Evolutionary conservation across 352 stramenopile genomes (phyloP).

Genomic region (Pythium insidiosum): DNA sequence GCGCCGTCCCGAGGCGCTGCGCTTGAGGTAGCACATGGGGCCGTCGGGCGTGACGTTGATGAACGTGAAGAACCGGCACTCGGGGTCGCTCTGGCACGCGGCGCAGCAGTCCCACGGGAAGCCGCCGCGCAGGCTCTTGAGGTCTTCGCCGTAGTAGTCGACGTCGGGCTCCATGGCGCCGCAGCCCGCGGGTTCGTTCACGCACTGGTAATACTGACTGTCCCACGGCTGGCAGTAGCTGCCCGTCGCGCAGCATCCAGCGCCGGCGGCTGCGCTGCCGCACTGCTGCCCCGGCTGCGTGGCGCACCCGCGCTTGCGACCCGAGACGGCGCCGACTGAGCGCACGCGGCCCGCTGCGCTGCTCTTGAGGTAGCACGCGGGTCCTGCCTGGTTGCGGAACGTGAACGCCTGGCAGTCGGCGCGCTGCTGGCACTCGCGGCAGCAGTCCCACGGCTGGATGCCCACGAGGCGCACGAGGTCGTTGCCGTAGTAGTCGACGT

Average conservation of each 20-base stretch:
- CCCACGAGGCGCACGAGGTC: constrained; percentile 24
- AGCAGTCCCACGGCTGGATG: constrained; percentile 26
- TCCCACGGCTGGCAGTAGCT: constrained; percentile 47
- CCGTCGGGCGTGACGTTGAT: constrained; percentile 25
- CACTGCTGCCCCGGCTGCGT: constrained; percentile 8
- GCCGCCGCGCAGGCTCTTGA: constrained; percentile 20
- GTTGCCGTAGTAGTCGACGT: constrained; percentile 41
- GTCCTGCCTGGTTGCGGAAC: constrained; percentile 31
- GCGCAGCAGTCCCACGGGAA: constrained; percentile 27
- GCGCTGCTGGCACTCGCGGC: constrained; percentile 17
- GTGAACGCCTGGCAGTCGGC: constrained; percentile 32
- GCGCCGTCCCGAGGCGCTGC: background rate
- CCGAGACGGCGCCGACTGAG: background rate
- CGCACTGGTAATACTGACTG: constrained; percentile 46
- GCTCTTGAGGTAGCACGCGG: constrained; percentile 16
- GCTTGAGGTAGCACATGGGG: constrained; percentile 16
- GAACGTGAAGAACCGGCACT: constrained; percentile 37
- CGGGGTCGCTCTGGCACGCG: constrained; percentile 17
- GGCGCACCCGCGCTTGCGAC: background rate
- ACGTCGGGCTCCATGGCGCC: constrained; percentile 29
- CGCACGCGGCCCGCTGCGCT: background rate
- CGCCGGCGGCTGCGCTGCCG: constrained; percentile 28
- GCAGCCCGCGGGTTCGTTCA: constrained; percentile 23
- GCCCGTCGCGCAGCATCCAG: constrained; percentile 21
- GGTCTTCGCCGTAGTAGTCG: constrained; percentile 38